Evolutionary conservation across 495 filamentous ascomycete genomes (phyloP).

Genomic region (Neurospora sp.): DNA sequence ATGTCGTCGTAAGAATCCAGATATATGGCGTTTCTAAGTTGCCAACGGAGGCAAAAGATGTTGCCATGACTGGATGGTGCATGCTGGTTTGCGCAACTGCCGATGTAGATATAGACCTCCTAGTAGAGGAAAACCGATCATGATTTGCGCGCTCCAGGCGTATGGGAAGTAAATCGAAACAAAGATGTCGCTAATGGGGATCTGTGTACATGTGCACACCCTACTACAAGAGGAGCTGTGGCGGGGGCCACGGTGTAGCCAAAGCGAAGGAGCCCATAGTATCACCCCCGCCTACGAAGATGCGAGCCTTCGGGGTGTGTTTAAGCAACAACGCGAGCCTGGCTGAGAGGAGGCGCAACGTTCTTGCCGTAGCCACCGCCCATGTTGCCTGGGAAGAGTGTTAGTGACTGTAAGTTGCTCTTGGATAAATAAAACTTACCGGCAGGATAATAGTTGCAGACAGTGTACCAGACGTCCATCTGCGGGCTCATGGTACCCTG

Average conservation of each 20-base stretch:
- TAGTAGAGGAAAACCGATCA: background rate
- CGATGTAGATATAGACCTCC: background rate
- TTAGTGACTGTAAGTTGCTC: slow-evolving; percentile 14
- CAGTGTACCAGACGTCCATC: slow-evolving; percentile 48
- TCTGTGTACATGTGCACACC: slow-evolving; percentile 20
- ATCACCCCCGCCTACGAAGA: background rate
- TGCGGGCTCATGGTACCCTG: slow-evolving; percentile 33
- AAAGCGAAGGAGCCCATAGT: background rate
- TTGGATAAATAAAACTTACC: slow-evolving; percentile 36
- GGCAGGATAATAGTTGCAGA: slow-evolving; percentile 79
- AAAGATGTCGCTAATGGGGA: background rate
- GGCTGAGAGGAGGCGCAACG: slow-evolving; percentile 43
- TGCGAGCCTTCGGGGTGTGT: background rate
- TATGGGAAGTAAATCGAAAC: background rate
- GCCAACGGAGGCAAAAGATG: background rate
- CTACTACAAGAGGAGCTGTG: slow-evolving; percentile 24
- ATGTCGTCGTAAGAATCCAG: slow-evolving; percentile 1
- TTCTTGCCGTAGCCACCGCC: slow-evolving; percentile 55
- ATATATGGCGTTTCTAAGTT: background rate
- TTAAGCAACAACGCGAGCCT: slow-evolving; percentile 18
- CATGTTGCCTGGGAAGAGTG: slow-evolving; percentile 49
- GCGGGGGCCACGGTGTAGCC: background rate
- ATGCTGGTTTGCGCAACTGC: background rate
- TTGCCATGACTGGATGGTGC: background rate
- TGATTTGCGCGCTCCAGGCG: background rate